Evolutionary conservation across 2,329 filamentous ascomycete species (phyloP), one percentile per base, ranked within the genome.

Genomic region (Diaporthe australafricana): DNA sequence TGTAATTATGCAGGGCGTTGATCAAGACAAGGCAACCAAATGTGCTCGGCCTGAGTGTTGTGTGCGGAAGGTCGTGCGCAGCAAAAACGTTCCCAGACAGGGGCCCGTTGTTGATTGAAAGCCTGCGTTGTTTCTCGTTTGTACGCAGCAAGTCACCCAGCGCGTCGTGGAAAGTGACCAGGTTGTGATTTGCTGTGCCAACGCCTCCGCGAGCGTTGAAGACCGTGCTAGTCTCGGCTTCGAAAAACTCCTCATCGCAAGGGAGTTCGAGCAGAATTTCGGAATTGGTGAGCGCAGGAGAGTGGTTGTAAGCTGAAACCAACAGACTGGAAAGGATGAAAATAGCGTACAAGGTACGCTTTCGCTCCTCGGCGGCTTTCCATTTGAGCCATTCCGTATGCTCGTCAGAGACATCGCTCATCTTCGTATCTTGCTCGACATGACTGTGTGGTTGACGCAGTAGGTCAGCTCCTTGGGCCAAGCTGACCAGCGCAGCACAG

Each of bases 1-100:
- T 98, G 81, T 98, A 98, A 77, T 98, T 98, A 83, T 98, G 96
- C 30, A 98, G 86, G 4, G 96, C 95, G 79, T 98, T 96, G 80
- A 98, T 98, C 74, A 99, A 84, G 7, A 98, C 89, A 38, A 98
- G 86, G 79, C 95, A 98, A 11, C 96, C 96, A 80, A 98, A 97
- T 0, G 95, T 95, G 82, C 96, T 98, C 0, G 95, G 94, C 75
- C 89, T 90, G 60, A 96, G 85, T 42, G 94, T 91, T 68, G 86
- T 90, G 75, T 88, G 85, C 1, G 88, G 83, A 1, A 87, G 78
- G 11, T 91, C 88, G 53, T 85, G 84, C 11, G 84, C 73, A 42
- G 84, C 81, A 38, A 82, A 77, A 45, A 80, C 80, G n/a, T 84
- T 83, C 38, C 86, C 85, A 71, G 83, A 74, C 68, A 87, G 86